Conservation (phyloP, 2,329 filamentous ascomycete genomes). For the Nemania sp. region DNA sequence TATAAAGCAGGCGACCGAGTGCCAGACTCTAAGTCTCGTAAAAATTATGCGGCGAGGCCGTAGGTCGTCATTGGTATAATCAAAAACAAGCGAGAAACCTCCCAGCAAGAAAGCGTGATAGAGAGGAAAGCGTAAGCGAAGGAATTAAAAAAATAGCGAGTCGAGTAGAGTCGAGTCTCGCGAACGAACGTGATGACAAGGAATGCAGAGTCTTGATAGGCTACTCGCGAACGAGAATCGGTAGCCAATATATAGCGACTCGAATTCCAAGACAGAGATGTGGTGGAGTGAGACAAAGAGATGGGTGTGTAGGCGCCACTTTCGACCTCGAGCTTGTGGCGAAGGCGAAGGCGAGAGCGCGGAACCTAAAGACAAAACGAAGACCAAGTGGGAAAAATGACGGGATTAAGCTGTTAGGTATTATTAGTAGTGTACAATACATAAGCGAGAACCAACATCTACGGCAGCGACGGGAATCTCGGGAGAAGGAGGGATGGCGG, state of each 20-base stretch:
- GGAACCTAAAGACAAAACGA: conserved; percentile 25
- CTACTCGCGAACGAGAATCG: conserved; percentile 12
- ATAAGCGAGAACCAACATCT: conserved; percentile 12
- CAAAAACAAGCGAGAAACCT: conserved; percentile 22
- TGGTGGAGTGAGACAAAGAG: conserved; percentile 35
- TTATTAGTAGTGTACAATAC: conserved; percentile 23
- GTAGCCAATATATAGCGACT: conserved; percentile 35
- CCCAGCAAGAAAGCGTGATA: conserved; percentile 4
- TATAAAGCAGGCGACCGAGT: conserved; percentile 33
- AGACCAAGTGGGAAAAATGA: conserved; percentile 18
- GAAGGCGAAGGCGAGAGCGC: conserved; percentile 26
- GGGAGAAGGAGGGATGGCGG: conserved; percentile 8
- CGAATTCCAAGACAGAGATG: conserved; percentile 39
- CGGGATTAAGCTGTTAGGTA: conserved; percentile 14
- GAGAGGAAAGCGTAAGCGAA: conserved; percentile 20
- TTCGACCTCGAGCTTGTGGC: conserved; percentile 21
- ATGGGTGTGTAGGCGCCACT: conserved; percentile 26
- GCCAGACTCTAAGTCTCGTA: conserved; percentile 39
- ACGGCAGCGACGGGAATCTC: conserved; percentile 12
- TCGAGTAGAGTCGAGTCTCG: conserved; percentile 12
- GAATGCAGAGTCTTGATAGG: conserved; percentile 36
- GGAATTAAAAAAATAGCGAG: no score
- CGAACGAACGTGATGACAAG: conserved; percentile 28
- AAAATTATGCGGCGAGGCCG: conserved; percentile 35
- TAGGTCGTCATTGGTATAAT: conserved; percentile 32